Conservation (phyloP, 2,329 filamentous ascomycete genomes). For the Pseudogymnoascus sp. region DNA sequence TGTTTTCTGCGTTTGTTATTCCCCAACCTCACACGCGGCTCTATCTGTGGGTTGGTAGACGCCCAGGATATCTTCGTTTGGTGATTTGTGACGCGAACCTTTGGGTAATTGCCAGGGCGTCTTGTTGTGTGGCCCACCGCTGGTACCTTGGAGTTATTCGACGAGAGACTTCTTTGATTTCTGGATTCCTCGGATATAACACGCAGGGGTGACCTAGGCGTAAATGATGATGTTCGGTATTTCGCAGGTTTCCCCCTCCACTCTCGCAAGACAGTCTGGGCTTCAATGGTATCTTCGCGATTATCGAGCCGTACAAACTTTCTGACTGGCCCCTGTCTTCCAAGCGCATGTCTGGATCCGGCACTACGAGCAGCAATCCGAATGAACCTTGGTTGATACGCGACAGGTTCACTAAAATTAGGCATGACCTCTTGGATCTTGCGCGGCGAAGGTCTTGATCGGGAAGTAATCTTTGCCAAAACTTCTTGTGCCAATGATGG, state of each 20-base stretch:
- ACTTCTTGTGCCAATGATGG: neutral
- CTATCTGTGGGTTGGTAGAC: neutral
- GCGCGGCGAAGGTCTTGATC: neutral
- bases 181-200: constrained; percentile 15
- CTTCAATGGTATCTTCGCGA: constrained; percentile 54
- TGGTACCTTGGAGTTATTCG: neutral
- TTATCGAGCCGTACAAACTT: constrained; percentile 57
- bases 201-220: neutral
- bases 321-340: constrained; percentile 46
- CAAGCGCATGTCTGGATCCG: constrained; percentile 39
- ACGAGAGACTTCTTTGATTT: neutral
- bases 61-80: constrained; percentile 1
- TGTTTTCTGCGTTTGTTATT: neutral
- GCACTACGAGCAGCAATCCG: constrained; percentile 55
- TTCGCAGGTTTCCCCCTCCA: constrained; percentile 49
- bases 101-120: neutral
- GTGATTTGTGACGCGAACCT: neutral
- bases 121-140: neutral
- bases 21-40: neutral
- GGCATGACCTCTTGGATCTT: constrained; percentile 9
- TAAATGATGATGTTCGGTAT: constrained; percentile 17
- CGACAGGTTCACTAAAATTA: neutral
- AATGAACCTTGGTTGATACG: constrained; percentile 45
- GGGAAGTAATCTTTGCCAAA: neutral
- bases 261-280: constrained; percentile 42